Base-by-base conservation (phyloP, 768 basidiomycete species). In the Tubosaeta sp. region DNA sequence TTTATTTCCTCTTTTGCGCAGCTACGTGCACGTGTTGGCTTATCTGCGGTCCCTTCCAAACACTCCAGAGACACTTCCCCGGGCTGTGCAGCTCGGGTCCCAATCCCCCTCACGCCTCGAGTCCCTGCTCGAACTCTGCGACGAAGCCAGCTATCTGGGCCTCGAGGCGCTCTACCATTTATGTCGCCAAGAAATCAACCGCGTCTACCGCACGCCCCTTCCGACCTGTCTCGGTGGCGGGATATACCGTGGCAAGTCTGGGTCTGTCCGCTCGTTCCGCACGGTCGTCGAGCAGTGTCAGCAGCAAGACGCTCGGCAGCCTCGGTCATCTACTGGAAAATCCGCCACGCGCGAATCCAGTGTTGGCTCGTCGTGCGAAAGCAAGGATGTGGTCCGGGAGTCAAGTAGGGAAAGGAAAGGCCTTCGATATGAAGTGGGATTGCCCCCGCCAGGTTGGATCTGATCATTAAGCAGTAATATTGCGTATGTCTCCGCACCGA, bases 71-170 rank as follows among this genome's bases (percentile, higher is more conserved):
- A 56, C 65, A 7, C 77, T 91, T 6, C 88, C 89, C 1, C 82
- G 81, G 25, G 76, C 78, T 6, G 76, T 80, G 2, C 81, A 80
- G 53, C 75, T 80, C 19, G 69, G 69, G 34, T 72, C 75, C 31
- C 68, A 69, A 25, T 74, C 74, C 6, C 70, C 68, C 16, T 62
- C 74, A 2, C 80, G 81, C 10, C 71, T 90, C 17, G 89, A 90
- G 48, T 72, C 71, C 1, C 76, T 92, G 22, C 76, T 88, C 41
- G 86, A 89, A 54, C 79, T 91, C 22, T 81, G 88, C 11, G 88
- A 92, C 57, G 90, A 93, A 64, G 86, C 90, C 2, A 73, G 74
- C 38, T 90, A 83, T 62, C 80, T 92, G n/a, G 82, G 80, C 26
- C 81, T 92, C 48, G 76, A 77, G 0, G 78, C 77, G 42, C 76